These are phyloP conservation scores for Raffaelea albimanens DNA, from an alignment of 2,329 filamentous ascomycete species.

Conservation along the genomic window DNA sequence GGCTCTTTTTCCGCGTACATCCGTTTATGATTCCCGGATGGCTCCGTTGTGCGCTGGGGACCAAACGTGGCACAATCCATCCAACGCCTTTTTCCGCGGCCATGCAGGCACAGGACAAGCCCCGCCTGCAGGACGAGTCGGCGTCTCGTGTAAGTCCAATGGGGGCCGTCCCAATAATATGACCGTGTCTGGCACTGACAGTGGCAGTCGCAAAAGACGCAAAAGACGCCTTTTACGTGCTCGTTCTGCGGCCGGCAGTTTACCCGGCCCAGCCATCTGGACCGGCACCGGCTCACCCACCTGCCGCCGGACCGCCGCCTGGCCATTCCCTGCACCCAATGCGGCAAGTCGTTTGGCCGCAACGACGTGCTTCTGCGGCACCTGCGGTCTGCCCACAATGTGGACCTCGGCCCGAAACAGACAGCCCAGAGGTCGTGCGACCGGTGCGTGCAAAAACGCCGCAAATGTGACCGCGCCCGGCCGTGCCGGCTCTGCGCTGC, in stretches of 20 bases:
- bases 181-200: too few species aligned
- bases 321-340: conserved; percentile 14
- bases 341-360: conserved; percentile 15
- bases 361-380: conserved; percentile 20
- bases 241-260: conserved; percentile 16
- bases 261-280: conserved; percentile 17
- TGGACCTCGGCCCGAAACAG: conserved; percentile 10
- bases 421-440: conserved; percentile 18
- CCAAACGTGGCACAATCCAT: too few species aligned
- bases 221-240: conserved; percentile 7
- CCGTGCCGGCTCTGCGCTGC: conserved; percentile 16
- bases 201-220: too few species aligned
- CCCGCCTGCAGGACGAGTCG: too few species aligned
- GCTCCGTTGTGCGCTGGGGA: too few species aligned
- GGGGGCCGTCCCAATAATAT: too few species aligned
- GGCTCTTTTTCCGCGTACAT: too few species aligned
- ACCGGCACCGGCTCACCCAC: conserved; percentile 20
- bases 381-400: conserved; percentile 15
- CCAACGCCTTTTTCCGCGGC: too few species aligned
- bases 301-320: conserved; percentile 14
- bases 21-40: too few species aligned
- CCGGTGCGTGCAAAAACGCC: conserved; percentile 18
- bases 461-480: conserved; percentile 16
- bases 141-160: too few species aligned
- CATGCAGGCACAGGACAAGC: too few species aligned